Conservation (phyloP, 2,329 filamentous ascomycete species). For the Sclerotinia spermophila region DNA sequence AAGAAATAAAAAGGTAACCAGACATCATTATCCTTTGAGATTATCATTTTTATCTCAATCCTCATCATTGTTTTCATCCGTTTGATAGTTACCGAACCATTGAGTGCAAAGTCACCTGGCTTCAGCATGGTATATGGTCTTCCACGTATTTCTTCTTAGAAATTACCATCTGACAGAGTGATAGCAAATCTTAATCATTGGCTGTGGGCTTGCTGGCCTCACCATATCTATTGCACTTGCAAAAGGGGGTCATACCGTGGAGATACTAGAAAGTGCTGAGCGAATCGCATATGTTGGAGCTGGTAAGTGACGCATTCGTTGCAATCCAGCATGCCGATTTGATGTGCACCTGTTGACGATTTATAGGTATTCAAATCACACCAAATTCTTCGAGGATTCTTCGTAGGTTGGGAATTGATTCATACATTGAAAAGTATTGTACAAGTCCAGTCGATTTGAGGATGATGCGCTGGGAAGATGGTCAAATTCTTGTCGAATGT, state of each 20-base stretch:
- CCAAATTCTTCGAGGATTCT: neutral
- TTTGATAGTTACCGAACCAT: neutral
- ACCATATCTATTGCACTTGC: slow-evolving; percentile 24
- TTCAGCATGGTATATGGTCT: neutral
- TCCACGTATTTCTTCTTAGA: neutral
- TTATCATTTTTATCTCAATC: neutral
- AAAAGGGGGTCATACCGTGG: slow-evolving; percentile 22
- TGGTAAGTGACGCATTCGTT: neutral
- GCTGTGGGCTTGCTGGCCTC: slow-evolving; percentile 25
- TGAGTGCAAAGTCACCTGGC: neutral
- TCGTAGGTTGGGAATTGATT: neutral
- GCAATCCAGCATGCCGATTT: neutral
- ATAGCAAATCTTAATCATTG: slow-evolving; percentile 27
- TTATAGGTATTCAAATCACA: neutral
- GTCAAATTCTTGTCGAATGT: slow-evolving; percentile 23
- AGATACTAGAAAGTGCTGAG: neutral
- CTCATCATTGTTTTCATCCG: neutral
- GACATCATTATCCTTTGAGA: neutral
- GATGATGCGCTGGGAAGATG: slow-evolving; percentile 27
- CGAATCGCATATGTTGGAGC: neutral
- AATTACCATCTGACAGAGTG: neutral
- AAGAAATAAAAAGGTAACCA: neutral
- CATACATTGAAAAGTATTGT: slow-evolving; percentile 25
- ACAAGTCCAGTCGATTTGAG: slow-evolving; percentile 23
- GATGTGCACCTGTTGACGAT: neutral